Percentiles rank a stretch among this genome's conserved stretches.
These are phyloP conservation scores for Cyberlindnera samutprakarnensis DNA, from an alignment of 805 yeast genomes.

Conservation along the genomic window DNA sequence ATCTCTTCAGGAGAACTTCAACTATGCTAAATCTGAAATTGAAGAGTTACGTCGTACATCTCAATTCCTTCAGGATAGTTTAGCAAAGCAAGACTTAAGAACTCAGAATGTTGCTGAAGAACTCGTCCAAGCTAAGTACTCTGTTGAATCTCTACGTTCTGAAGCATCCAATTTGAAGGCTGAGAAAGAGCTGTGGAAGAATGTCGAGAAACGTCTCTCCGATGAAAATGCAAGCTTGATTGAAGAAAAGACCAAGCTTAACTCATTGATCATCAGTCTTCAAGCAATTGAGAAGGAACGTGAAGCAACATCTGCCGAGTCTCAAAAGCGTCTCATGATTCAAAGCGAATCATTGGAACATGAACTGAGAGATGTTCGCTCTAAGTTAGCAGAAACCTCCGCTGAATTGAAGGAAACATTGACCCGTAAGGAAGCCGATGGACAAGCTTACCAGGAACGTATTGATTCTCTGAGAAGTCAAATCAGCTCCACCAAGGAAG, in stretches of 20 bases:
- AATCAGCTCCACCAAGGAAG: conserved; percentile 33
- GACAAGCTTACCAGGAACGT: conserved; percentile 51
- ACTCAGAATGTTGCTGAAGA: conserved; percentile 46
- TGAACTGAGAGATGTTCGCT: conserved; percentile 37
- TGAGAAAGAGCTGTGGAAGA: conserved; percentile 45
- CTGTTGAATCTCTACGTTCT: conserved; percentile 34
- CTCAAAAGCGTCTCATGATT: conserved; percentile 39
- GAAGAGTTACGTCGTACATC: conserved; percentile 34
- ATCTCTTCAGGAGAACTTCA: conserved; percentile 31
- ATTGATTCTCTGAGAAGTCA: conserved; percentile 47
- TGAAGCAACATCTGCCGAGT: conserved; percentile 40
- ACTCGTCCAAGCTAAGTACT: conserved; percentile 43
- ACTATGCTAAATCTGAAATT: conserved; percentile 37
- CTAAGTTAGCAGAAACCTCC: conserved; percentile 37
- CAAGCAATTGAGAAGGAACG: conserved; percentile 59
- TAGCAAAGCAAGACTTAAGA: conserved; percentile 40
- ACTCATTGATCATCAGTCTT: conserved; percentile 47
- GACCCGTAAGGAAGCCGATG: conserved; percentile 49
- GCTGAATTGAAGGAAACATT: conserved; percentile 45
- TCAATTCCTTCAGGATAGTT: conserved; percentile 32
- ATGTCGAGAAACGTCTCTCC: conserved; percentile 41
- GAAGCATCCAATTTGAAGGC: conserved; percentile 42
- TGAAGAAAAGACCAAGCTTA: conserved; percentile 53
- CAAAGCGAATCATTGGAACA: conserved; percentile 43
- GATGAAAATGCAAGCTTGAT: conserved; percentile 44